Percentiles rank a stretch among this genome's conserved stretches.
phyloP scores from a whole-genome alignment of 805 yeast species.

The Metschnikowia proteae region DNA sequence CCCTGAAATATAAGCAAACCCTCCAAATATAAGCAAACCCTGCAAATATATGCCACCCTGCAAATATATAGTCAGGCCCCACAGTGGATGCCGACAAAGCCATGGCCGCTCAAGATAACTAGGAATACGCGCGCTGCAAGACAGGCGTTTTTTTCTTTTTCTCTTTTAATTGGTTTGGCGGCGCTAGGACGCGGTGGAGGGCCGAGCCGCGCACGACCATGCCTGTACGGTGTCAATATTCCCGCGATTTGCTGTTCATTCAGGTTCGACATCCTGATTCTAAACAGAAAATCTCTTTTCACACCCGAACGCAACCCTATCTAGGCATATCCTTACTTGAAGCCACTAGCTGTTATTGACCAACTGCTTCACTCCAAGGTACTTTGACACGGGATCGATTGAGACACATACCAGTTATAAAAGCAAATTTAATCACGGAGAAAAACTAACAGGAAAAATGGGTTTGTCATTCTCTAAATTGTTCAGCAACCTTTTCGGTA shows the following conservation, averaged over 20 bases:
- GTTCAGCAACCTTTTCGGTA: constrained; percentile 93
- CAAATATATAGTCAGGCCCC: no score
- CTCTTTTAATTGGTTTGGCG: constrained; percentile 4
- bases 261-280: constrained; percentile 19
- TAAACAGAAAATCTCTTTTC: constrained; percentile 12
- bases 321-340: background rate
- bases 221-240: constrained; percentile 17
- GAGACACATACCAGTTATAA: background rate
- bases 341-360: constrained; percentile 4
- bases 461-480: constrained; percentile 94
- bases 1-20: no score
- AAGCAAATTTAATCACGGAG: background rate
- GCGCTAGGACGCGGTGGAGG: constrained; percentile 10
- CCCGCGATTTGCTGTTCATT: constrained; percentile 25
- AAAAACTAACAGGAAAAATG: constrained; percentile 42
- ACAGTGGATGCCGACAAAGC: background rate
- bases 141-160: constrained; percentile 3
- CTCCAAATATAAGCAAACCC: no score
- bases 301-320: background rate
- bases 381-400: constrained; percentile 5
- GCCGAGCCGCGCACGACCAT: constrained; percentile 14
- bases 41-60: no score
- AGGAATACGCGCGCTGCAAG: constrained; percentile 5
- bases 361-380: constrained; percentile 3
- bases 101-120: background rate